Evolutionary conservation across 495 filamentous ascomycete species (phyloP).

Genomic region (Talaromyces thailandensis): DNA sequence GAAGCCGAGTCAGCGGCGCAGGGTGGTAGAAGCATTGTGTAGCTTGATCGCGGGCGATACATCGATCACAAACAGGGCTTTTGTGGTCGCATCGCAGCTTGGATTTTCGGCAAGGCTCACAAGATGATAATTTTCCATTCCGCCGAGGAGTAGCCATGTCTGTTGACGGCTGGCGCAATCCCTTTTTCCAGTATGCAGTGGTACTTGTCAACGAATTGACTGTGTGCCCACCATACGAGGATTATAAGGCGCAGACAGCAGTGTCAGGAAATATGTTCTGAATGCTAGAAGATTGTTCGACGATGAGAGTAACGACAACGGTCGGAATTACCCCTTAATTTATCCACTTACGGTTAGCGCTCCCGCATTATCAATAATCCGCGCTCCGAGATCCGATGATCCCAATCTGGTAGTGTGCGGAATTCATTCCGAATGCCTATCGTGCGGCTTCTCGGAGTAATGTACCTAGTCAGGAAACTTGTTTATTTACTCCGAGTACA

Average conservation of each 20-base stretch:
- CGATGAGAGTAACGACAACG: neutral
- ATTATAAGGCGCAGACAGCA: neutral
- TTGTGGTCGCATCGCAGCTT: conserved; percentile 40
- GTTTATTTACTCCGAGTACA: no score
- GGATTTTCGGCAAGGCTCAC: conserved; percentile 39
- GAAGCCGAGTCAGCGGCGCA: conserved; percentile 22
- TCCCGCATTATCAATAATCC: neutral
- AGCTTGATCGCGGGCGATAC: conserved; percentile 16
- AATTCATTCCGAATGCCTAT: no score
- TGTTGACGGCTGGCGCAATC: neutral
- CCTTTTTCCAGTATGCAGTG: neutral
- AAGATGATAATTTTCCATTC: conserved; percentile 37
- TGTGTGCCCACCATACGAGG: neutral
- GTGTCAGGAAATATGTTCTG: neutral
- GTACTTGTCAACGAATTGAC: neutral
- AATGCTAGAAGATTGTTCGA: neutral
- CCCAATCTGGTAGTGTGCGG: no score
- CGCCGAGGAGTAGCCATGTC: conserved; percentile 28
- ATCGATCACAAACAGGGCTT: conserved; percentile 22
- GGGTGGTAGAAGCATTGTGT: conserved; percentile 29
- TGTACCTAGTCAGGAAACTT: no score
- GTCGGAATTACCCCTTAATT: neutral
- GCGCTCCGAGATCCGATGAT: neutral
- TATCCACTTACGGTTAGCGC: neutral
- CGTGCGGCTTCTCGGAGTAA: no score